Conservation (phyloP, 441 rosid genomes). For the Raphanus hybrid region DNA sequence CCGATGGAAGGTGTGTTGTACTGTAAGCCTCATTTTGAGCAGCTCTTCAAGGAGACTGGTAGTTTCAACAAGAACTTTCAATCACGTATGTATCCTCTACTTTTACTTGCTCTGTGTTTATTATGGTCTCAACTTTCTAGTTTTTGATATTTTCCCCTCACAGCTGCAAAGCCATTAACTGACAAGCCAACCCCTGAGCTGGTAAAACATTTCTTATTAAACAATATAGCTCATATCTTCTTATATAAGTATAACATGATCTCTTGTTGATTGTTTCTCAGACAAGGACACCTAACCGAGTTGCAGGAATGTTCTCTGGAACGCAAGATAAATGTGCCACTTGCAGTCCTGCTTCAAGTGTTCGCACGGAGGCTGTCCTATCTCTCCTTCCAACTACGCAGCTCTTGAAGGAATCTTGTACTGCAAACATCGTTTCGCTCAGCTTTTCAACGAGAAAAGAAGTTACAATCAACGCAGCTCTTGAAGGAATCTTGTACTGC, state of each 20-base stretch:
- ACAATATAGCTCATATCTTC: constrained; percentile 14
- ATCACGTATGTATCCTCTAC: constrained; percentile 66
- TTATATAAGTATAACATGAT: background rate
- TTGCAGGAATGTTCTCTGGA: constrained; percentile 94
- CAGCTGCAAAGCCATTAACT: constrained; percentile 85
- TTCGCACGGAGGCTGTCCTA: constrained; percentile 91
- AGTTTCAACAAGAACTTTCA: constrained; percentile 92
- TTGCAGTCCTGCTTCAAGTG: constrained; percentile 96
- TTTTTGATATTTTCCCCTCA: constrained; percentile 43
- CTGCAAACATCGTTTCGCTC: constrained; percentile 95
- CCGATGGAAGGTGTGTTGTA: constrained; percentile 97
- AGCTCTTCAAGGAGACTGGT: constrained; percentile 92
- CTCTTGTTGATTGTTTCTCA: constrained; percentile 46
- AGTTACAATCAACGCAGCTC: constrained; percentile 96
- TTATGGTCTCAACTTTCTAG: constrained; percentile 18
- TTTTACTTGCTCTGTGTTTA: constrained; percentile 10
- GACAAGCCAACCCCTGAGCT: constrained; percentile 86
- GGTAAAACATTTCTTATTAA: constrained; percentile 49
- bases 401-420: constrained; percentile 93
- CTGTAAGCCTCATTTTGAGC: constrained; percentile 97
- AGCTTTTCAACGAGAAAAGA: constrained; percentile 97
- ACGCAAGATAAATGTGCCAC: constrained; percentile 95
- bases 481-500: too few species aligned
- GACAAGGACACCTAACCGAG: constrained; percentile 96
- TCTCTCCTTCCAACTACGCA: constrained; percentile 91